Conservation (phyloP, 1,284 basidiomycete species). For the Tausonia pullulans region DNA sequence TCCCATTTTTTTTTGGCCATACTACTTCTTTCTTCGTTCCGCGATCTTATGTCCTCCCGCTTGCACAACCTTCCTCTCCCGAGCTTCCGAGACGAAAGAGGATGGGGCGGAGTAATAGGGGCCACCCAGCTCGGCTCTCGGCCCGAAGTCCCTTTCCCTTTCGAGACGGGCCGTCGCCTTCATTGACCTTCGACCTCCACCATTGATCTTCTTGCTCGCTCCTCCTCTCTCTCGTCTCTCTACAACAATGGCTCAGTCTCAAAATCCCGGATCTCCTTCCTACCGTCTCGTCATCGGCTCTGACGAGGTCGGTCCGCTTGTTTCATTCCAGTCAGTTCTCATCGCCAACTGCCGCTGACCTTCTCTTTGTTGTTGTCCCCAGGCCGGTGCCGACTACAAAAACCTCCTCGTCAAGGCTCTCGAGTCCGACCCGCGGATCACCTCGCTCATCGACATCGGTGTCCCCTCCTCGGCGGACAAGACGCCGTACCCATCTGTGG, state of each 20-base stretch:
- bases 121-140: too few species aligned
- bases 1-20: neutral
- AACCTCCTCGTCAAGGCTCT: conserved; percentile 3
- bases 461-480: conserved; percentile 21
- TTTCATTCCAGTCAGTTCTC: too few species aligned
- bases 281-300: conserved; percentile 11
- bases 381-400: conserved; percentile 11
- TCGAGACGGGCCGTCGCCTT: too few species aligned
- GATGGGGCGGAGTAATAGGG: too few species aligned
- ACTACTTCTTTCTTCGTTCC: too few species aligned
- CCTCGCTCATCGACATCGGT: conserved; percentile 12
- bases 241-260: neutral
- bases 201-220: neutral
- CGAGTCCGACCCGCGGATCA: neutral
- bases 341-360: too few species aligned
- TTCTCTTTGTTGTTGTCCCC: neutral
- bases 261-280: neutral
- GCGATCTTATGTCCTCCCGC: too few species aligned
- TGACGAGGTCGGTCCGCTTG: neutral
- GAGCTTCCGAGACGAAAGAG: too few species aligned
- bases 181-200: too few species aligned
- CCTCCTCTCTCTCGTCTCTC: neutral
- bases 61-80: too few species aligned
- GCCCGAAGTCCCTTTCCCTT: too few species aligned
- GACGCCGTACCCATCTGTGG: conserved; percentile 38